phyloP scores from a whole-genome alignment of 768 basidiomycete genomes.

The Agaricus sinodeliciosus region DNA sequence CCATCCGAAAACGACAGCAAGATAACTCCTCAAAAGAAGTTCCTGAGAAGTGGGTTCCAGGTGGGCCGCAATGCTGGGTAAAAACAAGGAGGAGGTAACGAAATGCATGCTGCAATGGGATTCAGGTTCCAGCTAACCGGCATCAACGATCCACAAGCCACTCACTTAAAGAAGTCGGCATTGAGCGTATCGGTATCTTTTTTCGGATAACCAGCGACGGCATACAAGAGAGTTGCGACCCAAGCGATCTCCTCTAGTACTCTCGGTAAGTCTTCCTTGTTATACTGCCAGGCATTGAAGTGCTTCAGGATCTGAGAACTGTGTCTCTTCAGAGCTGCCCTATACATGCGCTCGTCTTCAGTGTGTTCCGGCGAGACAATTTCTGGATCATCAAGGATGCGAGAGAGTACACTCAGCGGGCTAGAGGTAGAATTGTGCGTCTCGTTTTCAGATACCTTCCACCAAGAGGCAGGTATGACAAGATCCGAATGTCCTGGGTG shows the following conservation, averaged over 20 bases:
- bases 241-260: constrained; percentile 62
- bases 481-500: constrained; percentile 24
- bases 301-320: constrained; percentile 29
- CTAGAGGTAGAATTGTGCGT: not conserved
- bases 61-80: constrained; percentile 38
- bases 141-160: not conserved
- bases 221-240: constrained; percentile 47
- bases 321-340: constrained; percentile 25
- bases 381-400: constrained; percentile 10
- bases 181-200: constrained; percentile 29
- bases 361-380: not conserved
- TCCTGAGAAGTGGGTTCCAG: constrained; percentile 37
- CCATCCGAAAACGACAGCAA: constrained; percentile 43
- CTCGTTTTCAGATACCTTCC: not conserved
- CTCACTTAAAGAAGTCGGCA: constrained; percentile 58
- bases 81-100: constrained; percentile 60
- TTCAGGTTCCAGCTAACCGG: not conserved
- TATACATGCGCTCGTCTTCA: constrained; percentile 13
- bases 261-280: constrained; percentile 22
- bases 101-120: constrained; percentile 49
- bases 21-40: constrained; percentile 52
- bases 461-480: constrained; percentile 21
- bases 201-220: constrained; percentile 43
- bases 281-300: constrained; percentile 34
- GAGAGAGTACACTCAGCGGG: constrained; percentile 3